These are phyloP conservation scores for Smallanthus sonchifolius DNA, from an alignment of 129 eudicot genomes.

Conservation along the genomic window DNA sequence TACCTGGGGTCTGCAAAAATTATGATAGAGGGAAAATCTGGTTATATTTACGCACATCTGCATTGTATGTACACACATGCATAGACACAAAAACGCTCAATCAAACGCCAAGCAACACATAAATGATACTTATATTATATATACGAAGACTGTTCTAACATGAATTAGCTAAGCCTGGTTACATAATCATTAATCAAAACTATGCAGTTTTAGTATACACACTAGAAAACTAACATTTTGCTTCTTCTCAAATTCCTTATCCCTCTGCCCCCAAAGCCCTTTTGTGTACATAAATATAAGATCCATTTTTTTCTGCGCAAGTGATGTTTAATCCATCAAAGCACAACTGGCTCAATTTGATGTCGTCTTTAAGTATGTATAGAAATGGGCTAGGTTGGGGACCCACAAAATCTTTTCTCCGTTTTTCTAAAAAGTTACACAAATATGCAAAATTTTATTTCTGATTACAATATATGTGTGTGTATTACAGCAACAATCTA, in stretches of 20 bases:
- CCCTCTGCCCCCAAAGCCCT: no score
- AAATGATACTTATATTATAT: neutral
- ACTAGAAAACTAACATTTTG: neutral
- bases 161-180: neutral
- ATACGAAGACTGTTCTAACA: neutral
- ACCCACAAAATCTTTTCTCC: neutral
- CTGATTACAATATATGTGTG: neutral
- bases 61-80: neutral
- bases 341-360: no score
- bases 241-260: neutral
- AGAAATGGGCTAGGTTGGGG: neutral
- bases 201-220: neutral
- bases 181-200: neutral
- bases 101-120: neutral
- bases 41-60: neutral
- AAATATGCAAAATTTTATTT: neutral
- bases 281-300: no score
- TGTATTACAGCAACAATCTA: neutral
- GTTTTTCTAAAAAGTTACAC: no score
- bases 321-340: no score
- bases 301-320: no score
- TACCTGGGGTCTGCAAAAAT: constrained; percentile 40
- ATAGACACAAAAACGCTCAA: neutral
- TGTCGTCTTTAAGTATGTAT: neutral
- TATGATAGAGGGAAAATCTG: neutral